Conservation (phyloP, 2,329 filamentous ascomycete species). For the Tolypocladium guangdongense region DNA sequence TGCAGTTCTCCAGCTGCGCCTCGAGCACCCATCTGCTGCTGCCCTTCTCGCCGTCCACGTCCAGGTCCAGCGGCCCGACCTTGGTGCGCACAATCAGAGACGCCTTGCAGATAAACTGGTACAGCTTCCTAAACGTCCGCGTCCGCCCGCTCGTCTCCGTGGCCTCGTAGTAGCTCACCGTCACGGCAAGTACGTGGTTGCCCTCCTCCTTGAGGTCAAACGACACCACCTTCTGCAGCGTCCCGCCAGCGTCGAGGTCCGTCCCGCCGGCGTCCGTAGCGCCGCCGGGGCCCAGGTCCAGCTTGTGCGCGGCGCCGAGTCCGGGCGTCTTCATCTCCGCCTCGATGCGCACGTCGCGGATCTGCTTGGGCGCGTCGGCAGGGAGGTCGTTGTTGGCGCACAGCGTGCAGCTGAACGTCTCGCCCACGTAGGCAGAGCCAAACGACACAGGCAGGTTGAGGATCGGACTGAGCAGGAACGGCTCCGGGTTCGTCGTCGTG, state of each 20-base stretch:
- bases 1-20: constrained; percentile 91
- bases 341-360: constrained; percentile 70
- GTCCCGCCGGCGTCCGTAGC: constrained; percentile 9
- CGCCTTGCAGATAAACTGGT: constrained; percentile 90
- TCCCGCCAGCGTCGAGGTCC: constrained; percentile 51
- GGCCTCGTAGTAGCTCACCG: constrained; percentile 87
- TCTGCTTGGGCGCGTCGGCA: constrained; percentile 29
- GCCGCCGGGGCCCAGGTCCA: constrained; percentile 42
- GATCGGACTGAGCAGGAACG: constrained; percentile 49
- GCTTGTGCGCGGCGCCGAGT: constrained; percentile 44
- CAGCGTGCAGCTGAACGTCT: constrained; percentile 87
- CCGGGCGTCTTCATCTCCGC: constrained; percentile 92
- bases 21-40: constrained; percentile 62
- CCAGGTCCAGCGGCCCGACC: constrained; percentile 48
- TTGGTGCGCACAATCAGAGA: constrained; percentile 88
- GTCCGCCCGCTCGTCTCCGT: constrained; percentile 58
- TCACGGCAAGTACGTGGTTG: constrained; percentile 85
- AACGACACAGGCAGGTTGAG: constrained; percentile 86
- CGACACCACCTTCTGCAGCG: constrained; percentile 68
- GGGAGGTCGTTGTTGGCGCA: constrained; percentile 81
- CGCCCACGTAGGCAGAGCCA: constrained; percentile 88
- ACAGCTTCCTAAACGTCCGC: constrained; percentile 85
- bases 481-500: constrained; percentile 33
- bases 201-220: constrained; percentile 93
- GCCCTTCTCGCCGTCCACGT: constrained; percentile 13